Evolutionary conservation across 2,329 filamentous ascomycete species (phyloP), one percentile per base, ranked within the genome.

Genomic region (Ascosphaera acerosa): DNA sequence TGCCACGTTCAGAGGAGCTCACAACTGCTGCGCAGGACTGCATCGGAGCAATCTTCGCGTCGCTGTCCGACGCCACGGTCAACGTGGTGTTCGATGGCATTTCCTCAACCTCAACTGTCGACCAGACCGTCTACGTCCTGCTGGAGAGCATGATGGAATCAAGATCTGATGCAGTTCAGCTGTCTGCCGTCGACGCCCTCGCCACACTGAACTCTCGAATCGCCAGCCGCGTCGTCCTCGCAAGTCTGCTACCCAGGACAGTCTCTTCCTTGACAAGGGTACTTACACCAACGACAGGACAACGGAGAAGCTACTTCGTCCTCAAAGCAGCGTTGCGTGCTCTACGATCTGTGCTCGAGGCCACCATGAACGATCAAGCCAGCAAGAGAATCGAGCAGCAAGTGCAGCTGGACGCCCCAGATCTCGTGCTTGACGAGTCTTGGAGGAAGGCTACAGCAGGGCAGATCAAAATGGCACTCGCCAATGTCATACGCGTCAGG

Each of bases 161-260:
- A 2, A 54, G 56, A 7, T 75, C 72, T 0, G 54, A 66, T 22
- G 58, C 64, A n/a, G 64, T 84, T 14, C 81, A 84, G 44, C 46
- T 73, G 4, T 65, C 74, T 38, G 76, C 80, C 4, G 55, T 78
- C 3, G 50, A 57, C 9, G 68, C 75, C 4, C 47, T 92, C 2
- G 53, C 64, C 31, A 55, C 64, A 1, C 53, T 87, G 5, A 66
- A 70, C 38, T 44, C 49, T 4, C 65, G 68, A 15, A 60, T 91
- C 27, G 68, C 63, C 32, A 74, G 87, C 42, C 64, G 64, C 29
- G 64, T 75, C n/a, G 68, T 76, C 2, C 57, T 90, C 34, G 77
- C 80, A 6, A 82, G 67, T 37, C 87, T 97, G 43, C 59, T 94
- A 26, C 87, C 89, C 0, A 80, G 82, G 6, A 78, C 78, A 0